phyloP scores from a whole-genome alignment of 2,329 filamentous ascomycete species.

The Diaporthe ampelina region DNA sequence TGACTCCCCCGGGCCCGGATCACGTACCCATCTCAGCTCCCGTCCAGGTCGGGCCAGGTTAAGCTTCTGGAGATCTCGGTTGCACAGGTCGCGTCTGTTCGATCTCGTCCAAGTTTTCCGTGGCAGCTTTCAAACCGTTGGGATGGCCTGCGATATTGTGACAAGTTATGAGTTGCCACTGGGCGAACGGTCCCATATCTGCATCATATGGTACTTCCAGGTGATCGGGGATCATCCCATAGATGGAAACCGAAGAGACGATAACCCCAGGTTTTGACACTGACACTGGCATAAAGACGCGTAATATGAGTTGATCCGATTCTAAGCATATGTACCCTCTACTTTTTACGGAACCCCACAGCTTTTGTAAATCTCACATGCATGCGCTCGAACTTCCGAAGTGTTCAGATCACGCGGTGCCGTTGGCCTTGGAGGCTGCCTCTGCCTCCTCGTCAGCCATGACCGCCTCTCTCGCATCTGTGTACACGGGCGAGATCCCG shows the following conservation, averaged over 20 bases:
- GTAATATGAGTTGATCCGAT: conserved; percentile 10
- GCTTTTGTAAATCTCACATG: neutral
- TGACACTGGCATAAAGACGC: conserved; percentile 4
- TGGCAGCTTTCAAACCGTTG: conserved; percentile 11
- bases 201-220: neutral
- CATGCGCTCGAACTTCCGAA: neutral
- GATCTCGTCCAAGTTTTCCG: conserved; percentile 17
- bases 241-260: conserved; percentile 7
- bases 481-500: conserved; percentile 80
- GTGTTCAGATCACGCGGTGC: neutral
- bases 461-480: conserved; percentile 74
- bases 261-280: neutral
- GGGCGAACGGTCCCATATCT: conserved; percentile 27
- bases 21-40: conserved; percentile 5
- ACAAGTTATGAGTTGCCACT: conserved; percentile 3
- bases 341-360: conserved; percentile 5
- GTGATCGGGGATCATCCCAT: conserved; percentile 19
- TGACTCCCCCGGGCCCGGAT: conserved; percentile 15
- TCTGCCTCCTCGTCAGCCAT: conserved; percentile 54
- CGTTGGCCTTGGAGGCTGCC: conserved; percentile 13
- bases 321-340: neutral
- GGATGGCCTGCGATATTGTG: neutral
- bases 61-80: conserved; percentile 26
- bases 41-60: neutral
- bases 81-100: conserved; percentile 4